A percentile compares a stretch with the other conserved stretches of the same genome.
These are phyloP conservation scores for Sporothrix variecibatus DNA, from an alignment of 2,329 filamentous ascomycete genomes.

Conservation along the genomic window DNA sequence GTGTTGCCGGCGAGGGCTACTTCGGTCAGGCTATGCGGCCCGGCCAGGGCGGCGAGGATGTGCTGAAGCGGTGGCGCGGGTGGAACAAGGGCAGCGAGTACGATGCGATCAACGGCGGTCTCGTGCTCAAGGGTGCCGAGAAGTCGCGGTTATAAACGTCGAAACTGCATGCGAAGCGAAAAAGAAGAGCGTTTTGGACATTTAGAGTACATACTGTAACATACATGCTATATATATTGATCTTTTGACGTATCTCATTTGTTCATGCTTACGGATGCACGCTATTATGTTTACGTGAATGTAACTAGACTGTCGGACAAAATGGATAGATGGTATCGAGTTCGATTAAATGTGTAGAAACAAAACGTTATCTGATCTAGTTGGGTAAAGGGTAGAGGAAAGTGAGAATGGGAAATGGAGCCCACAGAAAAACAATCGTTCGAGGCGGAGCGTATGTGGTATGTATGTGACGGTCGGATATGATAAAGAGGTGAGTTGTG, in stretches of 20 bases:
- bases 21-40: slow-evolving; percentile 58
- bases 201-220: slow-evolving; percentile 6
- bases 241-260: neutral
- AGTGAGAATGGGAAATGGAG: neutral
- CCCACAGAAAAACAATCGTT: neutral
- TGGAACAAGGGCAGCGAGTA: slow-evolving; percentile 75
- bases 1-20: slow-evolving; percentile 70
- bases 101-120: slow-evolving; percentile 62
- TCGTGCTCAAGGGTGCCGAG: slow-evolving; percentile 53
- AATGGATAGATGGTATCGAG: slow-evolving; percentile 14
- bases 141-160: slow-evolving; percentile 38
- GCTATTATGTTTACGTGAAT: neutral
- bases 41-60: slow-evolving; percentile 71
- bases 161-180: neutral
- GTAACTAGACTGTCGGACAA: no score
- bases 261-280: no score
- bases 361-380: slow-evolving; percentile 19
- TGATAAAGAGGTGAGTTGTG: neutral
- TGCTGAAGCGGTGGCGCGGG: slow-evolving; percentile 71
- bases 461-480: neutral
- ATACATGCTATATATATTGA: neutral
- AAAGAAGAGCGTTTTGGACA: neutral
- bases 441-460: neutral
- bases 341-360: slow-evolving; percentile 15
- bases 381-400: neutral